Conservation (phyloP, 257 asterid species). For the Salvia rosmarinus region DNA sequence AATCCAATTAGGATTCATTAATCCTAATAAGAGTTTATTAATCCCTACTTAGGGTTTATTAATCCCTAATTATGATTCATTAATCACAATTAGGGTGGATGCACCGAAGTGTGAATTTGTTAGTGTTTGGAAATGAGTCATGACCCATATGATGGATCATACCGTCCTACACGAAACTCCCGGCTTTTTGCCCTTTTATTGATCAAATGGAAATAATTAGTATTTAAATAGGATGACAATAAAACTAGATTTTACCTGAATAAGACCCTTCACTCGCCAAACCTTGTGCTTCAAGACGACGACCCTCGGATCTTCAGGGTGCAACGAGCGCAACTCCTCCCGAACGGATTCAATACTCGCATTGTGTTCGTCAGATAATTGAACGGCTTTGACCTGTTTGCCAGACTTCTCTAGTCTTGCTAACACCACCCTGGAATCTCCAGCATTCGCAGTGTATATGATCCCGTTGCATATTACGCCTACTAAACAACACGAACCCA, state of each 20-base stretch:
- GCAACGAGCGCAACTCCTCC: conserved; percentile 64
- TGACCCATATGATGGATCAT: no score
- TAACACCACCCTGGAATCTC: conserved; percentile 80
- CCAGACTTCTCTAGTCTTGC: conserved; percentile 51
- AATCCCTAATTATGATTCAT: no score
- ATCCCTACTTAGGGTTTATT: no score
- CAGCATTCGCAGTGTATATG: conserved; percentile 75
- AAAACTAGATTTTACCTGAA: conserved; percentile 57
- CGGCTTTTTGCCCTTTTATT: neutral
- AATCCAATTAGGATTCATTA: no score
- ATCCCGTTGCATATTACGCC: conserved; percentile 67
- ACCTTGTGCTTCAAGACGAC: conserved; percentile 77
- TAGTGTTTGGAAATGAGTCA: no score
- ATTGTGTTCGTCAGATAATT: conserved; percentile 76
- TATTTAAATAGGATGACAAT: neutral
- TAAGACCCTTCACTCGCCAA: conserved; percentile 92
- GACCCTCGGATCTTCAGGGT: conserved; percentile 76
- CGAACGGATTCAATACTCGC: conserved; percentile 69
- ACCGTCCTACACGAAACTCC: no score
- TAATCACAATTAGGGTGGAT: no score
- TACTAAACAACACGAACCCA: conserved; percentile 85
- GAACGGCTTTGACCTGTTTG: conserved; percentile 68
- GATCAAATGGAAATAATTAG: neutral
- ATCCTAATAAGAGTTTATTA: no score
- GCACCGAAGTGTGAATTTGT: no score